Base-by-base conservation (phyloP, 176 grass and related monocot genomes). In the Oryza punctata region DNA sequence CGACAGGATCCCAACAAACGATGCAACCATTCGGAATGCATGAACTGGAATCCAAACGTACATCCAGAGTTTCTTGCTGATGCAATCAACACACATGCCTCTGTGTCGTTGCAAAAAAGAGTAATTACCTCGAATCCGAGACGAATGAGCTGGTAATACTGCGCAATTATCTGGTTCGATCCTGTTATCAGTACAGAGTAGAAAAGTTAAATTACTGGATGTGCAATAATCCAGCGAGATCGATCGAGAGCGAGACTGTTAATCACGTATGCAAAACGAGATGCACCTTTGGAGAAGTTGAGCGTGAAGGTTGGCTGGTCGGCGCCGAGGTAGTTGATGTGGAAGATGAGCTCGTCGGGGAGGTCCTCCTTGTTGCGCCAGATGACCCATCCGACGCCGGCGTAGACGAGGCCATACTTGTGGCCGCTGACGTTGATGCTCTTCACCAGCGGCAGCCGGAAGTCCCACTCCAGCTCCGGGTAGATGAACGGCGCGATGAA, bases 221-320 rank as follows among this genome's bases (percentile, higher is more conserved):
- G 63, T 14, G 12, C 27, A 67, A 67, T 67, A 19, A 19, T 19
- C 65, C 13, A 1, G 6, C 15, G 65, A 35, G 64, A 67, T 67
- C 26, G 28, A 29, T 29, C 28, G 28, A 29, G 28, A 29, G 28
- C 28, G 28, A 29, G 28, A 29, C 28, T 29, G 28, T 29, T 37
- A 37, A 37, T 37, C 35, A 37, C 35, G 7, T 7, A 37, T 37
- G 35, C 40, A 18, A 3, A 61, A 61, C 9, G 75, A 10, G 27
- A 2, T 16, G 3, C 33, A 88, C 91, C 92, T 89, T 94, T 91
- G 73, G 92, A 91, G 75, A 94, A 94, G 84, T 94, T 94, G 89
- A 94, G 92, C 23, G 92, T 94, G 79, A 94, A 94, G 30, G 92
- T 94, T 4, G 92, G 92, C 65, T 94, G 92, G 78, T 94, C 92